Evolutionary conservation across 2,329 filamentous ascomycete species (phyloP).

Genomic region (Cordyceps cateniannulata): DNA sequence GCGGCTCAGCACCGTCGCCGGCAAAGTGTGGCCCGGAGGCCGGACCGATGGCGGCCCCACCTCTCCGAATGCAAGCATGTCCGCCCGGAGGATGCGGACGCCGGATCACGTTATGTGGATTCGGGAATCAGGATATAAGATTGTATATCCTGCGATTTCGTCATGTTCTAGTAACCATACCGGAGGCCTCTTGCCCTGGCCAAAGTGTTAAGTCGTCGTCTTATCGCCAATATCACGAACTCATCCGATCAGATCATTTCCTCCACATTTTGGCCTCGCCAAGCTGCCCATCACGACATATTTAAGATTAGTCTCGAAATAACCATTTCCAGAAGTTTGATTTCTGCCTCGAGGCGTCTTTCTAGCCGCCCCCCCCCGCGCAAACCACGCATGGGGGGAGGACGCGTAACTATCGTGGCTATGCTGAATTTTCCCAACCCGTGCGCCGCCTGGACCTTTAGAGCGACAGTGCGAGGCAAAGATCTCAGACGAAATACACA

Average conservation of each 20-base stretch:
- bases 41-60: background rate
- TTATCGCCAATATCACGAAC: background rate
- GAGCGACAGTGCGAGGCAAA: no score
- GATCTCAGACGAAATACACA: no score
- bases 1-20: background rate
- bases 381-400: background rate
- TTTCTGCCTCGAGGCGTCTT: background rate
- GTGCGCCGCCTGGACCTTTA: no score
- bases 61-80: background rate
- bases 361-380: background rate
- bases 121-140: no score
- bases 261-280: background rate
- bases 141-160: no score
- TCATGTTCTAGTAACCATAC: no score
- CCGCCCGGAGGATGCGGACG: background rate
- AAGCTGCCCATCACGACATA: background rate
- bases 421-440: background rate
- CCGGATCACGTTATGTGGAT: no score
- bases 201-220: background rate
- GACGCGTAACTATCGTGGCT: conserved; percentile 9
- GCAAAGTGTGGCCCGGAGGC: background rate
- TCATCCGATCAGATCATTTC: no score
- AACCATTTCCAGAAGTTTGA: background rate
- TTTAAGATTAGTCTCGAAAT: background rate
- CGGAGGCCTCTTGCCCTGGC: background rate